Percentiles rank a stretch among this genome's conserved stretches.
Conservation (phyloP, 2,329 filamentous ascomycete genomes). For the Sporothrix protearum region DNA sequence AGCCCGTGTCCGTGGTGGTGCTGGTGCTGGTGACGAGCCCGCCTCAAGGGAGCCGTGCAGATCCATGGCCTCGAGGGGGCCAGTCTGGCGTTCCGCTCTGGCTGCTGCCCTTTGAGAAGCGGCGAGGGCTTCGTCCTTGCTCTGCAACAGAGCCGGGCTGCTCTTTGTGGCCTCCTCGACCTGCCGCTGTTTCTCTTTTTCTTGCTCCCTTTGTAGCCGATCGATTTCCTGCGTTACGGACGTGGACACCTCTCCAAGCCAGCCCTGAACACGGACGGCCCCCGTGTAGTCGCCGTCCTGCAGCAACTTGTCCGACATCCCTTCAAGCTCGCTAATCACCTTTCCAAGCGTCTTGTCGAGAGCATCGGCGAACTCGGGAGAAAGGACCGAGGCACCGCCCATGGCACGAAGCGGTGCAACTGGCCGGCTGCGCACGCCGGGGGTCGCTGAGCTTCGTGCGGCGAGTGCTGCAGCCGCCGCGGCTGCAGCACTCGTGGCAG, state of each 20-base stretch:
- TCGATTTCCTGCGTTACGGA: conserved; percentile 18
- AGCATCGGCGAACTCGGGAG: conserved; percentile 14
- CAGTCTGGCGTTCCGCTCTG: not conserved
- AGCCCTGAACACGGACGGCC: conserved; percentile 15
- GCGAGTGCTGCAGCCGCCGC: conserved; percentile 6
- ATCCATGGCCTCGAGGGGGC: not conserved
- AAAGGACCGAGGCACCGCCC: not conserved
- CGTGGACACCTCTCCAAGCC: conserved; percentile 17
- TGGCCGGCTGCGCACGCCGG: not conserved
- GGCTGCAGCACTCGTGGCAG: not conserved
- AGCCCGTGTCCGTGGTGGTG: not conserved
- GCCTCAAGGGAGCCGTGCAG: not conserved
- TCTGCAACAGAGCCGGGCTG: not conserved
- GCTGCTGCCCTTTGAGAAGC: not conserved
- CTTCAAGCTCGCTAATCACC: conserved; percentile 26
- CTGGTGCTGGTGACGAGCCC: not conserved
- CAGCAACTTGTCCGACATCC: conserved; percentile 27
- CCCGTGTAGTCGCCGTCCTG: conserved; percentile 27
- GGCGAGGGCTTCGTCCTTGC: not conserved
- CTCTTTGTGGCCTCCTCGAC: not conserved
- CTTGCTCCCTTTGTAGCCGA: conserved; percentile 10
- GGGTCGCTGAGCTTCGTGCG: not conserved
- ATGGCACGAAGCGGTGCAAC: not conserved
- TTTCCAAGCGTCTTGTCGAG: conserved; percentile 25
- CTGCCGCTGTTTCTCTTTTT: not conserved